Conservation (phyloP, 345 rosid species). For the Moricandia arvensis region DNA sequence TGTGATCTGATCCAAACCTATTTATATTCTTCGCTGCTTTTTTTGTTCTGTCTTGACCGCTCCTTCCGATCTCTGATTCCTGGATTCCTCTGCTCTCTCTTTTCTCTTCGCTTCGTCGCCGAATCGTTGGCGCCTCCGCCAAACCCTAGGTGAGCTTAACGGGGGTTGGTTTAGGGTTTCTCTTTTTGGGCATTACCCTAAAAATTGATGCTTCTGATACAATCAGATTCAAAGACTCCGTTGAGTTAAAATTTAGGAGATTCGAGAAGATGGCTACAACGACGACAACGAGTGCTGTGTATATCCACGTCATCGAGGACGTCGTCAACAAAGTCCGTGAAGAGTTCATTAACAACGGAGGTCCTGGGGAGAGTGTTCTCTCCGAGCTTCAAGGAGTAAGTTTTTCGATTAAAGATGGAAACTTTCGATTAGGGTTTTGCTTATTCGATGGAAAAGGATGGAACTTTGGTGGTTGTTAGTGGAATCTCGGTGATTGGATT, state of each 20-base stretch:
- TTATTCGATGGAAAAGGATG: neutral
- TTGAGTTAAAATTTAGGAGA: slow-evolving; percentile 10
- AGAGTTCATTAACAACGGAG: slow-evolving; percentile 76
- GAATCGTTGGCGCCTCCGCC: slow-evolving; percentile 21
- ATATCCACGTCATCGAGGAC: slow-evolving; percentile 86
- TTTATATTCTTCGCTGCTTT: slow-evolving; percentile 83
- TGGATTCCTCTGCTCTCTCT: slow-evolving; percentile 16
- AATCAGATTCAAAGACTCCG: slow-evolving; percentile 2
- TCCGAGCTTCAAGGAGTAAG: slow-evolving; percentile 88
- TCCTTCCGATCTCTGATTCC: slow-evolving; percentile 23
- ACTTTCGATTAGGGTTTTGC: neutral
- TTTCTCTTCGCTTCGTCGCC: slow-evolving; percentile 33
- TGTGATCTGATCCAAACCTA: slow-evolving; percentile 97
- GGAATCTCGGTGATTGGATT: slow-evolving; percentile 8
- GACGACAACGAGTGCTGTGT: slow-evolving; percentile 72
- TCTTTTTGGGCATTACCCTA: neutral
- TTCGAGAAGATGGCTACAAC: slow-evolving; percentile 53
- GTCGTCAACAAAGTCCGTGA: slow-evolving; percentile 91
- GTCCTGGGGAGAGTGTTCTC: slow-evolving; percentile 86
- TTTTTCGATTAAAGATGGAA: neutral
- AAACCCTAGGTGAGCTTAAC: slow-evolving; percentile 30
- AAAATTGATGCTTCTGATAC: slow-evolving; percentile 2
- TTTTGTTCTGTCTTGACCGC: slow-evolving; percentile 55
- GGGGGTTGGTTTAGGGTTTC: neutral
- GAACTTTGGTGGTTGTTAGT: neutral